These are phyloP conservation scores for Vanderwaltozyma yarrowii DNA, from an alignment of 805 yeast genomes.

Conservation along the genomic window DNA sequence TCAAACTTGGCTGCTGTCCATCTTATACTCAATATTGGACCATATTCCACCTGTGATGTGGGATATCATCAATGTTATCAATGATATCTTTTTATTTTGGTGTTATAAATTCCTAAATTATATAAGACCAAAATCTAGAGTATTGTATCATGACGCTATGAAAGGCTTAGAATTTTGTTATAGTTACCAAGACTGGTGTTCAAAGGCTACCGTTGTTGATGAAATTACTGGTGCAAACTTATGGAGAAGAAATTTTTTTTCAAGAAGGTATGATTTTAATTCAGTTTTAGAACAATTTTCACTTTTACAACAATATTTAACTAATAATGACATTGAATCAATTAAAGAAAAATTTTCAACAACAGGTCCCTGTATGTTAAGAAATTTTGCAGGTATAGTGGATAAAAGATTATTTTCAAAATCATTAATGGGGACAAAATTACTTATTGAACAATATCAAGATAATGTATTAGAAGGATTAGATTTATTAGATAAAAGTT, in stretches of 20 bases:
- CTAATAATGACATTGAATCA: slow-evolving; percentile 40
- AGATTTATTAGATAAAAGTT: slow-evolving; percentile 39
- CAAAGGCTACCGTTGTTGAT: slow-evolving; percentile 40
- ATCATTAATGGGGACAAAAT: slow-evolving; percentile 81
- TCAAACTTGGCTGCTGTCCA: slow-evolving; percentile 15
- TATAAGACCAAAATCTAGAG: slow-evolving; percentile 24
- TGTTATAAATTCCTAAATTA: slow-evolving; percentile 17
- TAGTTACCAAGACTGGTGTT: slow-evolving; percentile 64
- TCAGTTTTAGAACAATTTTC: slow-evolving; percentile 68
- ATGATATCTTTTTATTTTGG: slow-evolving; percentile 38
- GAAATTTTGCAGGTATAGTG: slow-evolving; percentile 89
- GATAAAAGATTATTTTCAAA: slow-evolving; percentile 69
- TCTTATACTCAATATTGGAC: slow-evolving; percentile 25
- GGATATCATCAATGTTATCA: slow-evolving; percentile 31
- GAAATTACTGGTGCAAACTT: slow-evolving; percentile 42
- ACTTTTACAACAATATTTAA: slow-evolving; percentile 50
- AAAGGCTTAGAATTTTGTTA: slow-evolving; percentile 41
- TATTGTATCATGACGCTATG: slow-evolving; percentile 33
- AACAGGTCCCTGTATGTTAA: slow-evolving; percentile 54
- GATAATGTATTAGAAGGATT: slow-evolving; percentile 74
- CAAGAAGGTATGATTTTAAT: slow-evolving; percentile 73
- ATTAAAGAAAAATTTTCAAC: slow-evolving; percentile 60
- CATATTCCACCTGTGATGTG: slow-evolving; percentile 35
- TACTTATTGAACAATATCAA: slow-evolving; percentile 53
- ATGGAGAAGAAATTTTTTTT: slow-evolving; percentile 78